A percentile compares a stretch with the other conserved stretches of the same genome.
Evolutionary conservation across 495 filamentous ascomycete species (phyloP).

Genomic region (Melanomma pulvis-pyrius): DNA sequence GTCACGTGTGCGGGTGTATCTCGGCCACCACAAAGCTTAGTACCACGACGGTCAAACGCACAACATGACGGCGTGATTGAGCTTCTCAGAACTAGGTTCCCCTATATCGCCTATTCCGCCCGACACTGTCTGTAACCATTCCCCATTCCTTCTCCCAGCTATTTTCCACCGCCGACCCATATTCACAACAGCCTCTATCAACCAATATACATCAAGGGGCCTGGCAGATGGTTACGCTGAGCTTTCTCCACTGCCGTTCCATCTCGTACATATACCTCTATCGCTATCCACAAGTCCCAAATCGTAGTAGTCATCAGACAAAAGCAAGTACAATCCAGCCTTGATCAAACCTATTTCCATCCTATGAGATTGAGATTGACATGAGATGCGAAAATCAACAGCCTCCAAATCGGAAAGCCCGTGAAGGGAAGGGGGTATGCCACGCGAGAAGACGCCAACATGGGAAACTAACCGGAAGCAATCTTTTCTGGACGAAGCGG

Average conservation of each 20-base stretch:
- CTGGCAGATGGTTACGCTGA: too few species aligned
- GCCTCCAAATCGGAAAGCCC: not conserved
- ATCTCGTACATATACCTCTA: not conserved
- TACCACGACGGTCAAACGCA: not conserved
- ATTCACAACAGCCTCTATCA: too few species aligned
- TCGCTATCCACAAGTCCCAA: not conserved
- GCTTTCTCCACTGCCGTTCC: too few species aligned
- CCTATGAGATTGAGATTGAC: not conserved
- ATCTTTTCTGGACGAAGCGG: not conserved
- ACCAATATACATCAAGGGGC: too few species aligned
- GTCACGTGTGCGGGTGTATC: slow-evolving; percentile 11
- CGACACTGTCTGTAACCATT: too few species aligned
- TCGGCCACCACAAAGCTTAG: not conserved
- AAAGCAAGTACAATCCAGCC: not conserved
- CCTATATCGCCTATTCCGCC: too few species aligned
- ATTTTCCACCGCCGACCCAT: too few species aligned
- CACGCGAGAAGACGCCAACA: slow-evolving; percentile 23
- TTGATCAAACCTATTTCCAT: not conserved
- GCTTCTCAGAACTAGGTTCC: too few species aligned
- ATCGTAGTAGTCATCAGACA: not conserved
- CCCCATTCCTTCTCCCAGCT: too few species aligned
- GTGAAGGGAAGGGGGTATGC: slow-evolving; percentile 22
- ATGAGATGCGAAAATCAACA: not conserved
- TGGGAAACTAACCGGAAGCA: not conserved
- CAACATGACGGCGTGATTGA: too few species aligned